Conservation (phyloP, 108 stramenopile genomes). For the Epipyxis sp. region DNA sequence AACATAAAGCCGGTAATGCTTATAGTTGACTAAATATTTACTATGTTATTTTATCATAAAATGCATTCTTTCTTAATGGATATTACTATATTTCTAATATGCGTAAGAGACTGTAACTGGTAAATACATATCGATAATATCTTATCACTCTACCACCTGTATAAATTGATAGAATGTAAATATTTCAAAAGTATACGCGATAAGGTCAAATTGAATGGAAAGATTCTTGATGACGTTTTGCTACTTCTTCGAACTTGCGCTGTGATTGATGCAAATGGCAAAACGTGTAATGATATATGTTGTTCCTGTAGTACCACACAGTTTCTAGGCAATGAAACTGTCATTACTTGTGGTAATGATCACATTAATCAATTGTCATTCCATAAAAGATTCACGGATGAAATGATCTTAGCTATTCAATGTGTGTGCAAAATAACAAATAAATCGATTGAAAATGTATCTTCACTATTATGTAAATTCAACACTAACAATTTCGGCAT, state of each 20-base stretch:
- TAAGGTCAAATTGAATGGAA: no score
- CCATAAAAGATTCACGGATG: not conserved
- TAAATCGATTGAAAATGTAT: not conserved
- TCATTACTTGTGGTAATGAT: not conserved
- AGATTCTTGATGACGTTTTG: no score
- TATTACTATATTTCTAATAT: not conserved
- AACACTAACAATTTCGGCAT: constrained; percentile 6
- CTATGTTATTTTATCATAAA: not conserved
- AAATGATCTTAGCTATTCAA: not conserved
- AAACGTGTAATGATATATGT: no score
- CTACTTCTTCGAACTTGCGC: no score
- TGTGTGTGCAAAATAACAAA: not conserved
- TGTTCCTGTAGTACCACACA: no score
- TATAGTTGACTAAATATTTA: not conserved
- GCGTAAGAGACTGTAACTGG: not conserved
- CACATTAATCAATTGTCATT: not conserved
- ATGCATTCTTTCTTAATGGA: not conserved
- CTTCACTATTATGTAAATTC: not conserved
- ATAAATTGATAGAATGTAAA: no score
- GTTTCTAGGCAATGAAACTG: not conserved
- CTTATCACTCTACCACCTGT: no score
- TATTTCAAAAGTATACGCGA: no score
- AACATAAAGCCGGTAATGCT: not conserved
- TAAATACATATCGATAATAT: not conserved
- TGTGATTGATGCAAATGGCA: no score